Percentiles rank a stretch among this genome's conserved stretches.
phyloP scores from a whole-genome alignment of 2,329 filamentous ascomycete species.

The Zymoseptoria tritici region DNA sequence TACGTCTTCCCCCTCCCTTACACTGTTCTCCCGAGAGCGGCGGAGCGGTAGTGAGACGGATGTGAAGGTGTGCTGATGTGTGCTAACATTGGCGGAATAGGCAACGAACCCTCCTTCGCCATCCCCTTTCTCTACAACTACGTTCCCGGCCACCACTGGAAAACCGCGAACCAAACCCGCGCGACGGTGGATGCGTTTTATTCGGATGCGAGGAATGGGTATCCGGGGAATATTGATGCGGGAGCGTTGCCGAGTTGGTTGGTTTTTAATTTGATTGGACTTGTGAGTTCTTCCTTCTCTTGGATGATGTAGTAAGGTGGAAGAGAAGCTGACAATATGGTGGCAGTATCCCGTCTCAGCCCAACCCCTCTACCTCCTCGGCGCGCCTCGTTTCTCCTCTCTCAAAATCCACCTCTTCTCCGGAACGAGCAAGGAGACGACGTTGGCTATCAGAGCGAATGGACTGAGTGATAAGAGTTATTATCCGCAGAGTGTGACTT shows the following conservation, averaged over 20 bases:
- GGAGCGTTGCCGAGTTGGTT: constrained; percentile 46
- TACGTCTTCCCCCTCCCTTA: not conserved
- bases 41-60: too few relatives aligned
- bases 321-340: too few relatives aligned
- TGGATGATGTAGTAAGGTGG: not conserved
- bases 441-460: constrained; percentile 8
- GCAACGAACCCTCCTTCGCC: constrained; percentile 35
- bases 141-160: constrained; percentile 26
- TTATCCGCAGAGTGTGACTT: constrained; percentile 13
- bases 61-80: too few relatives aligned
- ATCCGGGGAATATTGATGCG: constrained; percentile 42
- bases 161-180: constrained; percentile 31
- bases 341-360: constrained; percentile 39
- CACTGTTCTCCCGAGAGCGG: too few relatives aligned
- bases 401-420: constrained; percentile 11
- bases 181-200: constrained; percentile 37
- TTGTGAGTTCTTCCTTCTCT: constrained; percentile 12
- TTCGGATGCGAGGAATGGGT: constrained; percentile 32
- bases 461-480: constrained; percentile 7
- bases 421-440: constrained; percentile 7
- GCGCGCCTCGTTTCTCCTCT: constrained; percentile 38
- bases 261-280: constrained; percentile 44
- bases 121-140: constrained; percentile 38
- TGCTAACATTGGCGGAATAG: constrained; percentile 4
- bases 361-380: constrained; percentile 41